Conservation (phyloP, 768 basidiomycete species). For the Termitomyces sp. region DNA sequence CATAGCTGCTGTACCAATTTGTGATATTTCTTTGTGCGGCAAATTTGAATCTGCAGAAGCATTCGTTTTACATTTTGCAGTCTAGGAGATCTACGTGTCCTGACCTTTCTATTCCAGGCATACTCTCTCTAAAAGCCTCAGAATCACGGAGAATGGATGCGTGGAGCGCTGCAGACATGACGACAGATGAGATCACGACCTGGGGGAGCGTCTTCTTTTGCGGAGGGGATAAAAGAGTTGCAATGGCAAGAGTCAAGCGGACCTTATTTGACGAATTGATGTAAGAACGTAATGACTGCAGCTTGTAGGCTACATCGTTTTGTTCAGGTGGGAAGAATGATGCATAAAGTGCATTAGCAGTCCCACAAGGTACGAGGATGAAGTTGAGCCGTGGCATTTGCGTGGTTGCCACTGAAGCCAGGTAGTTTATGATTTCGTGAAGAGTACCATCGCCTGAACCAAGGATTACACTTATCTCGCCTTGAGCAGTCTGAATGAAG, state of each 20-base stretch:
- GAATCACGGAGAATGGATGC: constrained; percentile 82
- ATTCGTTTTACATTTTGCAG: neutral
- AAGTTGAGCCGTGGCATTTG: constrained; percentile 29
- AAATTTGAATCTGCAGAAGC: constrained; percentile 61
- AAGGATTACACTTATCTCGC: constrained; percentile 45
- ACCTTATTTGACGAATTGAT: constrained; percentile 28
- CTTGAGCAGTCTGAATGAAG: constrained; percentile 28
- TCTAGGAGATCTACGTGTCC: neutral
- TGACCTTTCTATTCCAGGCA: constrained; percentile 67
- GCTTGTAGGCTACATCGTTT: constrained; percentile 31
- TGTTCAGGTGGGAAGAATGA: constrained; percentile 59
- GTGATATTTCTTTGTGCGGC: constrained; percentile 74
- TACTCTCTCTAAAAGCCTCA: constrained; percentile 59
- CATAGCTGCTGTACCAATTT: constrained; percentile 61
- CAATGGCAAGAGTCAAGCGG: constrained; percentile 51
- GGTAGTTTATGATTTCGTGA: constrained; percentile 76
- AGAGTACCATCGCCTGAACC: constrained; percentile 90
- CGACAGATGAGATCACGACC: constrained; percentile 59
- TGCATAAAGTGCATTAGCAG: constrained; percentile 89
- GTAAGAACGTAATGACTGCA: constrained; percentile 53
- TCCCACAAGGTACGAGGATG: constrained; percentile 69
- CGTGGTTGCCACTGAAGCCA: constrained; percentile 25
- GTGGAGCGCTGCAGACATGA: constrained; percentile 81
- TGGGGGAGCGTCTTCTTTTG: constrained; percentile 16
- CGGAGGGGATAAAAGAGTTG: constrained; percentile 34